Base-by-base conservation (phyloP, 2,329 filamentous ascomycete species). In the Lecanicillium sp. region DNA sequence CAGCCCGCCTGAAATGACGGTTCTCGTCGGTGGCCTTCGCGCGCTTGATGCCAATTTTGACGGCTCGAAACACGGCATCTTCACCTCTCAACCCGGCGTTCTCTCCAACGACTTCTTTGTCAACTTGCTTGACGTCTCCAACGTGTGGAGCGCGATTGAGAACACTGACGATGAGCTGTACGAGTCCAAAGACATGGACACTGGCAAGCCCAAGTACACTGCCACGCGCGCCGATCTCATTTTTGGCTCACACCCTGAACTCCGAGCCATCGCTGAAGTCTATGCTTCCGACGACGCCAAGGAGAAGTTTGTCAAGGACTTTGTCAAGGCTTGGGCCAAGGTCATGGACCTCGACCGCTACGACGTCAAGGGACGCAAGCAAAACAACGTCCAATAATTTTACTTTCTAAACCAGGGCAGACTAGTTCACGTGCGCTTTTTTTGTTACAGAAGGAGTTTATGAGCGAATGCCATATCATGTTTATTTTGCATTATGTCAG, bases 51-150 rank as follows among this genome's bases (percentile, higher is more conserved):
- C 78, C 62, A 90, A 90, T 73, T 87, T 73, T 53, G 84, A 90
- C 56, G 81, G 82, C 29, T 87, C 84, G 0, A 61, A 70, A 21
- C 66, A 78, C 49, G 86, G 86, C 49, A 75, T 90, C 51, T 73
- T 90, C 59, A 90, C 86, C 49, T 72, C 74, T 55, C 72, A 71
- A 5, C 82, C 84, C 1, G 86, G 86, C 33, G 67, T 78, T 56
- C 73, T 90, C 57, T 86, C 81, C 60, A 89, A 87, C 66, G 86
- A 90, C 69, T 90, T 87, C 75, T 90, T 90, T 60, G 77, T 87
- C 65, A 89, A 90, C 69, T 72, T 90, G 2, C 77, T 90, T 20
- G 84, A 88, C 59, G 77, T 75, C 58, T 69, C 67, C 63, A 86
- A 77, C 6, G 70, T 67, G n/a, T 90, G 86, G 86, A 58, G 56